These are phyloP conservation scores for Petunia axillaris DNA, from an alignment of 257 asterid species.

Conservation along the genomic window DNA sequence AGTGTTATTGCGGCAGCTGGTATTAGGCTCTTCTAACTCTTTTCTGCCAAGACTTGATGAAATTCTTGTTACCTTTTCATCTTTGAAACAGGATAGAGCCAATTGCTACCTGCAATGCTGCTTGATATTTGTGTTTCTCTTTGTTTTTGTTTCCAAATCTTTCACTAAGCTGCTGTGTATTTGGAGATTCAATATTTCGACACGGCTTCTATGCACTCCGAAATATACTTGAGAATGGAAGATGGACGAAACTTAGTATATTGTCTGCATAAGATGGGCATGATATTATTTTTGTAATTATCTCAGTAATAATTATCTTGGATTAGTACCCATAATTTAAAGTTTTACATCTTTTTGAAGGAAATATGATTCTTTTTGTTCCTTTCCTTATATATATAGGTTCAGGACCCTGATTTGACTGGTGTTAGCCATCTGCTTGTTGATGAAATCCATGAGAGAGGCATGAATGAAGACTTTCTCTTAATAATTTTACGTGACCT, in stretches of 20 bases:
- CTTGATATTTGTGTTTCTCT: background rate
- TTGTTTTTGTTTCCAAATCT: background rate
- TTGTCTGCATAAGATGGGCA: background rate
- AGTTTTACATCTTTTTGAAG: background rate
- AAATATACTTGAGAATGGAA: background rate
- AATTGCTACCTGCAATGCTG: background rate
- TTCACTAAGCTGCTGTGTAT: background rate
- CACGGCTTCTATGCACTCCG: background rate
- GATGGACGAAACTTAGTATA: background rate
- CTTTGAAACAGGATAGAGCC: slow-evolving; percentile 11
- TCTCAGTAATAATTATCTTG: background rate
- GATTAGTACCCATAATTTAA: background rate
- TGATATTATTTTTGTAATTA: background rate
- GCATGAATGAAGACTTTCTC: slow-evolving; percentile 95
- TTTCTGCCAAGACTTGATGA: slow-evolving; percentile 20
- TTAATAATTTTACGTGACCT: slow-evolving; percentile 80
- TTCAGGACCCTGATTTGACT: slow-evolving; percentile 69
- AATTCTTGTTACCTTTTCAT: slow-evolving; percentile 22
- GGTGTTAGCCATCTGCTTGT: slow-evolving; percentile 90
- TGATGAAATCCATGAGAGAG: slow-evolving; percentile 99
- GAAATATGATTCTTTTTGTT: slow-evolving; percentile 27
- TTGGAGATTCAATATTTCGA: background rate
- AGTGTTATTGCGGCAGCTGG: slow-evolving; percentile 88
- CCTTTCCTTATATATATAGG: slow-evolving; percentile 48
- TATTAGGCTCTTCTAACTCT: slow-evolving; percentile 33